Base-by-base conservation (phyloP, 2,329 filamentous ascomycete genomes). In the Stemphylium lycopersici region DNA sequence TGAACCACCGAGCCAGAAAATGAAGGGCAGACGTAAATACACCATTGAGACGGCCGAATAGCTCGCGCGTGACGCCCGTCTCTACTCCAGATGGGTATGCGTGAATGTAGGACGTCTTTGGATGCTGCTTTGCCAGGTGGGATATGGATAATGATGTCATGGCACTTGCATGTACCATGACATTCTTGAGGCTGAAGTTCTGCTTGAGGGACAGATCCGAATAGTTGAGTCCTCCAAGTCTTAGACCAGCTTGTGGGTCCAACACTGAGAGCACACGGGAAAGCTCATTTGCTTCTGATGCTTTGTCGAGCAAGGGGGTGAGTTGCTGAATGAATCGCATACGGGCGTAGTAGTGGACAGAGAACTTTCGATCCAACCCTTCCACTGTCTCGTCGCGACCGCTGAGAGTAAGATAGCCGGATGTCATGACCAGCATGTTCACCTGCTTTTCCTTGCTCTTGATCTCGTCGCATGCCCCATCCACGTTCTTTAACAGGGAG, bases 391-490 rank as follows among this genome's bases (percentile, higher is more conserved):
- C 71, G 10, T 67, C 63, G 5, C 77, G 65, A n/a, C 77, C 77
- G 38, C 67, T 67, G 6, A 78, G 50, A 2, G 77, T 76, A 58
- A 82, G 71, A 63, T 78, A 79, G 3, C 83, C 83, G 2, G 78
- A 78, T 1, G 77, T 83, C 48, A 85, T 76, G 62, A 85, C 83
- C 0, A 87, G 68, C 3, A 85, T 66, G 64, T 87, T 84, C 51
- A 87, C 77, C 22, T 76, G 76, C 33, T 72, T 69, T 63, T 86
- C 84, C 55, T 79, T 80, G 26, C 69, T 63, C 54, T 72, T 74
- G 52, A 87, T 82, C 46, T 84, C 76, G 6, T 73, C 69, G 65
- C 77, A 79, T 13, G 73, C 69, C 52, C 75, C 67, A 56, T 80
- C 78, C 49, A 79, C 77, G 53, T 75, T 76, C 15, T 61, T 68